Base-by-base conservation (phyloP, 768 basidiomycete genomes). In the Tulasnella sp. region DNA sequence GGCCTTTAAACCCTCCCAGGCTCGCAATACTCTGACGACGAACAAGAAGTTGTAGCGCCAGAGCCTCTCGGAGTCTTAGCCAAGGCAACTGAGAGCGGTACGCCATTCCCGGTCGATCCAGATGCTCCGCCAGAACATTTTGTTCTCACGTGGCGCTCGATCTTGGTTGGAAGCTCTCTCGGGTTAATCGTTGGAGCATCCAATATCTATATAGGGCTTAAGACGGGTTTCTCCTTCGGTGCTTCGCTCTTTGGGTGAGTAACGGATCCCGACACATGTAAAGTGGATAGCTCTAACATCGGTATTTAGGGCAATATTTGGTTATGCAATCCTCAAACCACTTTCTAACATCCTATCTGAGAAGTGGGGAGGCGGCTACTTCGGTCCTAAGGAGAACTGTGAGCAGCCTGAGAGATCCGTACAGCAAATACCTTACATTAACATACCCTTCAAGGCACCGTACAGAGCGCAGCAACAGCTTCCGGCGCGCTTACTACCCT, bases 141-240 rank as follows among this genome's bases (percentile, higher is more conserved):
- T 72, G 86, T 85, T 76, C 82, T 87, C 63, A 75, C 71, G 9
- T 17, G 59, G 29, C 71, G 74, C 19, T 74, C 74, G 3, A 12
- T 74, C n/a, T 34, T 74, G n/a, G 64, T 74, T 40, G 74, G 74
- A 5, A 74, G 63, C 39, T 26, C 67, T 29, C 66, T 74, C 5
- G 74, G 73, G 8, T 16, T 70, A 6, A 59, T 74, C 17, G 76
- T 77, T 36, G 76, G 76, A 9, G 76, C 76, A 6, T 76, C 76
- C 62, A 77, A 78, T 77, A 85, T 90, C 73, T 89, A 90, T 77
- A 84, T 89, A 26, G 87, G 89, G 42, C 78, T 89, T 72, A 89
- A 89, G 80, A 88, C 88, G 0, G 88, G 88, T 14, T 72, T 47
- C 39, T 62, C 69, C 5, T 70, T 70, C 35, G 69, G 69, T 34